Base-by-base conservation (phyloP, 805 yeast genomes). In the Yamadazyma laniorum region DNA sequence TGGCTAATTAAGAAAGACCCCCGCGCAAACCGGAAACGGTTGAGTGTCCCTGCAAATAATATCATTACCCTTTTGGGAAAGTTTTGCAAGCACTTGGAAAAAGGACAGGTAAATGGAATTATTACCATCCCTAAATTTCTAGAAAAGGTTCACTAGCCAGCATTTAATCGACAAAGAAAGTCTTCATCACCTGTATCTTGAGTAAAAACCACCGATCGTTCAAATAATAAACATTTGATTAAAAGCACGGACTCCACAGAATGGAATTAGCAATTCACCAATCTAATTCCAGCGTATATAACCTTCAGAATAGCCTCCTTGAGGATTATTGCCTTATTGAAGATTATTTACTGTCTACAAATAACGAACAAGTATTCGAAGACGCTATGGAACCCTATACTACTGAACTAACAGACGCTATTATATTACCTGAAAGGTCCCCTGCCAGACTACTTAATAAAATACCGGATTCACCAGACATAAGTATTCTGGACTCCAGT, bases 401-500 rank as follows among this genome's bases (percentile, higher is more conserved):
- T 12, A 17, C 25, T 13, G n/a, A 12, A 16, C 19, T 13, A 6
- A 3, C 12, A 6, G 35, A 32, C 4, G 36, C 25, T 17, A 25
- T 34, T 5, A 6, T 11, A 5, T 29, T 39, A 13, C 53, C 55
- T 5, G 46, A 38, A 6, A 49, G 55, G 34, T 37, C 49, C 4
- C 37, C 38, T 12, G 38, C 35, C 4, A 21, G 39, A 16, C 19
- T 27, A 8, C 17, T 14, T n/a, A 34, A 28, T 8, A 15, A 26
- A 13, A 29, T 32, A 9, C 39, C 40, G 18, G 35, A 41, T 4
- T 43, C 55, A 3, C 53, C 53, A 29, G 42, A 39, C 18, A 28
- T 40, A 32, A 29, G 40, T 8, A 19, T 43, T 30, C 58, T 53
- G 55, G 59, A 51, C 19, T 19, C 51, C 5, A 48, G 57, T 30